Conservation (phyloP, 768 basidiomycete species). For the Kwoniella pini region DNA sequence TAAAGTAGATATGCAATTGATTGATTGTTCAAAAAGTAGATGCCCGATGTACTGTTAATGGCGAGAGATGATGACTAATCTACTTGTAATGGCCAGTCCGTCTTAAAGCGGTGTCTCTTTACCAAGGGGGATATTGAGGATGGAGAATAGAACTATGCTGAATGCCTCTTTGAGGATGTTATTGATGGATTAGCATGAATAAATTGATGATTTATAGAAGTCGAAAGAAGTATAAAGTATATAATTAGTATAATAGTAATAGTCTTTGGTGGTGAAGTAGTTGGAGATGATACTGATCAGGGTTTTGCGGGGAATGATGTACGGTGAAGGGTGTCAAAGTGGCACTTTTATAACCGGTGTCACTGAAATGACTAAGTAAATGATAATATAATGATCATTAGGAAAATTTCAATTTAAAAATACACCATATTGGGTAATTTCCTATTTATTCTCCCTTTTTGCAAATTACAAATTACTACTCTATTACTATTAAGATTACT, state of each 20-base stretch:
- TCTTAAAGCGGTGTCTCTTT: no score
- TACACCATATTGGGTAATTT: constrained; percentile 7
- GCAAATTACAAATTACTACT: no score
- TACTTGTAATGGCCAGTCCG: constrained; percentile 52
- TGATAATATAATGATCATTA: background rate
- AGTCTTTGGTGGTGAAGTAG: no score
- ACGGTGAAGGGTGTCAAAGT: background rate
- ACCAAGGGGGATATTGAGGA: no score
- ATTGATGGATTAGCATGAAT: no score
- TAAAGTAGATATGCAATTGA: no score
- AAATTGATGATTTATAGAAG: no score
- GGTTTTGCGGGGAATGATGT: background rate
- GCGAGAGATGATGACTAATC: constrained; percentile 72
- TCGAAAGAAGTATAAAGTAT: no score
- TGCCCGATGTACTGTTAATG: constrained; percentile 31
- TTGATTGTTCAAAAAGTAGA: no score
- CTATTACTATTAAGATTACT: no score
- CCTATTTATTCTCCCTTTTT: no score
- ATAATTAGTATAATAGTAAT: no score
- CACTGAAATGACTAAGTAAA: background rate
- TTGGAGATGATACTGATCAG: background rate
- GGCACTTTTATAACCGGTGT: background rate
- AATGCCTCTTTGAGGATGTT: background rate
- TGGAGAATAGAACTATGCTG: background rate
- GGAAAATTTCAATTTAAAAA: background rate